A percentile compares a stretch with the other conserved stretches of the same genome.
Conservation (phyloP, 1,139 yeast genomes). For the Pichia sp. region DNA sequence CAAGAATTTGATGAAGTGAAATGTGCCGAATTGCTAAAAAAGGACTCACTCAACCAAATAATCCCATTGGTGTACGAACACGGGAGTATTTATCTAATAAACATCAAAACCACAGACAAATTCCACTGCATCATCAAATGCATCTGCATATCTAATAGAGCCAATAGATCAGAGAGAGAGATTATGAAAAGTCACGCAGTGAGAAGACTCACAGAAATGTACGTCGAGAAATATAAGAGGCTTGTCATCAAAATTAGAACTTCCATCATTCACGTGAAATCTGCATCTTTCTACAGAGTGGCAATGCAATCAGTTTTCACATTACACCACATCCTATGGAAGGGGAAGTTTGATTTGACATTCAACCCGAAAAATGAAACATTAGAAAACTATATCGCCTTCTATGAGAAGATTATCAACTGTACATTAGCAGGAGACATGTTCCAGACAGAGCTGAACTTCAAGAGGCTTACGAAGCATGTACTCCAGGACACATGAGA, state of each 20-base stretch:
- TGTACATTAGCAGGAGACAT: conserved; percentile 14
- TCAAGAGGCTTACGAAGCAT: conserved; percentile 10
- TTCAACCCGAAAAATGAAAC: conserved; percentile 16
- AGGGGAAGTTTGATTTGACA: conserved; percentile 17
- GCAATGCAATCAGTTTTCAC: conserved; percentile 21
- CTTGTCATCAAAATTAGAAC: conserved; percentile 20
- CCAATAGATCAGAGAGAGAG: conserved; percentile 21
- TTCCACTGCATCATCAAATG: conserved; percentile 20
- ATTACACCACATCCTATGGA: conserved; percentile 21
- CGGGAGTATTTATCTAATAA: conserved; percentile 23
- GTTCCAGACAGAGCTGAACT: conserved; percentile 13
- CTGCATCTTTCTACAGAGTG: conserved; percentile 19
- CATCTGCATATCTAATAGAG: conserved; percentile 21
- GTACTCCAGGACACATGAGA: too few species aligned
- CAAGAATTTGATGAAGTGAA: conserved; percentile 26
- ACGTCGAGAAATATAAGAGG: conserved; percentile 23
- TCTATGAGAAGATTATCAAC: conserved; percentile 24
- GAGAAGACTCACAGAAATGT: conserved; percentile 24
- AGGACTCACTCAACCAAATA: conserved; percentile 22
- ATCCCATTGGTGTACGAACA: conserved; percentile 25
- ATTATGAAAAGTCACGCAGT: conserved; percentile 22
- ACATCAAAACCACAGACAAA: conserved; percentile 16
- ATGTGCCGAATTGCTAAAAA: conserved; percentile 18
- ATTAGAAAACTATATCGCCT: conserved; percentile 21
- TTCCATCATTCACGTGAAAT: conserved; percentile 16